A percentile compares a stretch with the other conserved stretches of the same genome.
These are phyloP conservation scores for Kwoniella botswanensis DNA, from an alignment of 768 basidiomycete species.

Conservation along the genomic window DNA sequence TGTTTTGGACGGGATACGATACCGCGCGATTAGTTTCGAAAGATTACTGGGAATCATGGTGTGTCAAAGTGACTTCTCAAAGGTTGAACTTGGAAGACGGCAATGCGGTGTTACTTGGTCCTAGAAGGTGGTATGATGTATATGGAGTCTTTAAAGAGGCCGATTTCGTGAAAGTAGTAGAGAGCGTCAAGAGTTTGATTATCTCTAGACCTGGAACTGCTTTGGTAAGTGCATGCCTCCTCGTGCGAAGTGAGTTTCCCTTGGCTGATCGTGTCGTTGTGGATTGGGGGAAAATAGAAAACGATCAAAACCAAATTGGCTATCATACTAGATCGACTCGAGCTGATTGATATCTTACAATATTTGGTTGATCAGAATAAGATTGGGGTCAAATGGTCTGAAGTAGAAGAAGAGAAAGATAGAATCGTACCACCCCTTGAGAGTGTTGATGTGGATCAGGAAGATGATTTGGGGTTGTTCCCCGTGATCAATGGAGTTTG, in stretches of 20 bases:
- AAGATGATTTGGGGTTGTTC: constrained; percentile 22
- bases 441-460: constrained; percentile 20
- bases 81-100: neutral
- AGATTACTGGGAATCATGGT: constrained; percentile 27
- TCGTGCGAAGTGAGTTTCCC: too few species aligned
- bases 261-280: neutral
- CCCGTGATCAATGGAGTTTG: constrained; percentile 8
- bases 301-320: constrained; percentile 28
- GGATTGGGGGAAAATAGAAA: constrained; percentile 12
- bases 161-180: constrained; percentile 35
- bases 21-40: constrained; percentile 38
- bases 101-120: constrained; percentile 14
- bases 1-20: constrained; percentile 52
- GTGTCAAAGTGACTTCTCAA: neutral
- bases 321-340: constrained; percentile 42
- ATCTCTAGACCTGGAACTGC: constrained; percentile 41
- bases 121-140: constrained; percentile 51
- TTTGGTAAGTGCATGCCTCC: constrained; percentile 38
- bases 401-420: neutral
- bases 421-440: constrained; percentile 18
- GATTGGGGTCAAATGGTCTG: constrained; percentile 4
- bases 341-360: constrained; percentile 47
- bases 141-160: constrained; percentile 33
- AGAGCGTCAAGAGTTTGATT: constrained; percentile 32
- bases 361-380: constrained; percentile 28